Conservation (phyloP, 805 yeast genomes). For the Ogataea methylovora region DNA sequence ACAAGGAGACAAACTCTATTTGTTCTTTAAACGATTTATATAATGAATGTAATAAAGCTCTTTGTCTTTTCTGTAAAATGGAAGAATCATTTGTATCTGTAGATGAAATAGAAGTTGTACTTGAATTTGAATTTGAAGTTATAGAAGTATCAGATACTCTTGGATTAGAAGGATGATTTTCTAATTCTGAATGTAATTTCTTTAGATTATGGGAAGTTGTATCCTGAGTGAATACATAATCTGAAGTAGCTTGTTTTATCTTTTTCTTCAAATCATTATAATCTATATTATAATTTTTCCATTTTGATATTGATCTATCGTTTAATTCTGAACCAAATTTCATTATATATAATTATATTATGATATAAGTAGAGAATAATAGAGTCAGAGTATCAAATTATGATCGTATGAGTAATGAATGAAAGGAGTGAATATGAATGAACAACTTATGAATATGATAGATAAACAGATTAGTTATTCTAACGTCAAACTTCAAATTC, state of each 20-base stretch:
- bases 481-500: no score
- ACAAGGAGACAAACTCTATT: constrained; percentile 53
- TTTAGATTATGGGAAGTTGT: constrained; percentile 3
- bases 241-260: constrained; percentile 51
- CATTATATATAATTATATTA: constrained; percentile 34
- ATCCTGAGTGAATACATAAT: not conserved
- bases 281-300: constrained; percentile 79
- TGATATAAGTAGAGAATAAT: no score
- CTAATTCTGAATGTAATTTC: constrained; percentile 2
- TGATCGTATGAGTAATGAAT: no score
- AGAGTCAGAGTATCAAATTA: no score
- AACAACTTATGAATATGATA: no score
- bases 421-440: no score
- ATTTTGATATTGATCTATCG: constrained; percentile 76
- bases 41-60: constrained; percentile 24
- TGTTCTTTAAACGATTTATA: constrained; percentile 43
- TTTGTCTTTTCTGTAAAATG: constrained; percentile 12
- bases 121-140: constrained; percentile 2
- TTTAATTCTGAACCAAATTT: constrained; percentile 78
- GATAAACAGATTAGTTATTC: no score
- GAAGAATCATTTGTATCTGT: constrained; percentile 1
- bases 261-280: constrained; percentile 68
- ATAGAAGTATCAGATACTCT: not conserved
- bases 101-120: constrained; percentile 1
- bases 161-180: not conserved